Evolutionary conservation across 148 eudicot species (phyloP).

Genomic region (Simmondsia chinensis): DNA sequence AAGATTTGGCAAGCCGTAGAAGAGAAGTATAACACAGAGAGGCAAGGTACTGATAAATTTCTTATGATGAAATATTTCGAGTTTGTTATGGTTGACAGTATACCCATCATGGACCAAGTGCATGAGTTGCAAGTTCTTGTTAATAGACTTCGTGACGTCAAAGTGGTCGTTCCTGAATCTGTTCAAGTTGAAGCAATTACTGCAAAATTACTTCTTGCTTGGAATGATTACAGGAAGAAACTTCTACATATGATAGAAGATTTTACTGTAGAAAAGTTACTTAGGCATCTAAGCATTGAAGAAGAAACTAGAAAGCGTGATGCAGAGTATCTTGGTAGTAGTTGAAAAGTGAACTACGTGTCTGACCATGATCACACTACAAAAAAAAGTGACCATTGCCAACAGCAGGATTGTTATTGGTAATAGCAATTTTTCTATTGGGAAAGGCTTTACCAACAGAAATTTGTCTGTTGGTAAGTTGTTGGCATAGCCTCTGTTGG

Average conservation of each 20-base stretch:
- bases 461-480: too few species aligned
- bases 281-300: neutral
- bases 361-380: too few species aligned
- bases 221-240: neutral
- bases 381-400: too few species aligned
- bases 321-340: neutral
- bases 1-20: neutral
- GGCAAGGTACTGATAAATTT: neutral
- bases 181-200: neutral
- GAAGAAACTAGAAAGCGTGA: neutral
- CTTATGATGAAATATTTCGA: neutral
- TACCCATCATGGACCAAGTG: neutral
- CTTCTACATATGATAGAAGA: neutral
- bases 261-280: neutral
- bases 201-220: neutral
- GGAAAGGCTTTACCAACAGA: too few species aligned
- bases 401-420: too few species aligned
- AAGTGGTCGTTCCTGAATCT: neutral
- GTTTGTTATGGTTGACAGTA: neutral
- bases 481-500: too few species aligned
- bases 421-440: too few species aligned
- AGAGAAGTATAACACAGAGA: neutral
- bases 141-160: neutral
- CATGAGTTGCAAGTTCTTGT: neutral
- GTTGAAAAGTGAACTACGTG: neutral